These are phyloP conservation scores for Papiliotrema nemorosa DNA, from an alignment of 1,284 basidiomycete genomes.

Conservation along the genomic window DNA sequence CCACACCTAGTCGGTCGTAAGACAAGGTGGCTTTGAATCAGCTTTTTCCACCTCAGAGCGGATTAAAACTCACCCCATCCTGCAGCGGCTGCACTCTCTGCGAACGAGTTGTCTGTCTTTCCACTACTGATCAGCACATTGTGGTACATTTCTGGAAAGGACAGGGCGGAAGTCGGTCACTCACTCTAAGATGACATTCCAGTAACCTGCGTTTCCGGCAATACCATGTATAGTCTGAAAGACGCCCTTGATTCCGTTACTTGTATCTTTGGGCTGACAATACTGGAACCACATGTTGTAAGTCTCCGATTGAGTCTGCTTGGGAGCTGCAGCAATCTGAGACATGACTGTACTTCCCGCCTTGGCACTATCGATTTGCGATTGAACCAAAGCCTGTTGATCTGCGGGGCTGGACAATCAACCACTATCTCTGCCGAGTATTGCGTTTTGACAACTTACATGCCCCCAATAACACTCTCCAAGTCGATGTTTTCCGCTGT, in stretches of 20 bases:
- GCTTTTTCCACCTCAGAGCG: too few relatives aligned
- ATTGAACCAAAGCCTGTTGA: slow-evolving; percentile 12
- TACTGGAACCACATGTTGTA: slow-evolving; percentile 21
- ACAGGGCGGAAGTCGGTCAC: not conserved
- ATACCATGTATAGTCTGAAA: slow-evolving; percentile 17
- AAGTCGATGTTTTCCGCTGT: slow-evolving; percentile 16
- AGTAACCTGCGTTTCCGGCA: slow-evolving; percentile 30
- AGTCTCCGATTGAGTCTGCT: slow-evolving; percentile 11
- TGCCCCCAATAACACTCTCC: slow-evolving; percentile 15
- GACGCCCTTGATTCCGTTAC: slow-evolving; percentile 3
- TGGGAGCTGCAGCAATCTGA: slow-evolving; percentile 4
- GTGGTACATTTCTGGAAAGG: not conserved
- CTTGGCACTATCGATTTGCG: slow-evolving; percentile 8
- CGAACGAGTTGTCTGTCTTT: slow-evolving; percentile 26
- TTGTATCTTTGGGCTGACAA: slow-evolving; percentile 18
- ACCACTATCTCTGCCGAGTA: not conserved
- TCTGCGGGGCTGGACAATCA: slow-evolving; percentile 7
- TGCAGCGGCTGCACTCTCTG: slow-evolving; percentile 20
- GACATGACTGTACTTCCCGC: slow-evolving; percentile 15
- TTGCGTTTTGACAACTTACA: slow-evolving; percentile 5
- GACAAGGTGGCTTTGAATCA: slow-evolving; percentile 23
- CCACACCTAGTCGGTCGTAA: slow-evolving; percentile 27
- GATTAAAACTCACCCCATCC: slow-evolving; percentile 18
- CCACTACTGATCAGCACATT: slow-evolving; percentile 5
- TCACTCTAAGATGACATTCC: slow-evolving; percentile 28